These are phyloP conservation scores for Prinsepia uniflora DNA, from an alignment of 306 rosid species.

Conservation along the genomic window DNA sequence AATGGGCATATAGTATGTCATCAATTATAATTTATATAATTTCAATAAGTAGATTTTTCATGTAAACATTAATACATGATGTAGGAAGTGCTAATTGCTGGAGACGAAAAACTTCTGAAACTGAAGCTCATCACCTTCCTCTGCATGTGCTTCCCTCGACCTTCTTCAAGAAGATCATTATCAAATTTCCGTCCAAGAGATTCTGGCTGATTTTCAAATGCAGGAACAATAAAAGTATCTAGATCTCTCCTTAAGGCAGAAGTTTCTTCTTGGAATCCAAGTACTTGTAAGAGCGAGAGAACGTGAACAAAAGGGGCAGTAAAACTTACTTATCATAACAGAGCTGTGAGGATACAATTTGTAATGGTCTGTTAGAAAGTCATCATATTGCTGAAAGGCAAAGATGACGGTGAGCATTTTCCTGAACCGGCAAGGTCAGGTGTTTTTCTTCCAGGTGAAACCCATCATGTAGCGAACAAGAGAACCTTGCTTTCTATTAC, in stretches of 20 bases:
- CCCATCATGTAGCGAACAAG: conserved; percentile 31
- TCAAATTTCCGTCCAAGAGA: conserved; percentile 18
- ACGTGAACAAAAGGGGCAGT: conserved; percentile 75
- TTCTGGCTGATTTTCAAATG: conserved; percentile 21
- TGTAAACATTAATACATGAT: not conserved
- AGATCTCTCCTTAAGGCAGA: conserved; percentile 50
- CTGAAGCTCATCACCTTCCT: conserved; percentile 24
- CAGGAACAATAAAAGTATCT: conserved; percentile 29
- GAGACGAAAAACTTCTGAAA: conserved; percentile 10
- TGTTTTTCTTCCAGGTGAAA: conserved; percentile 19
- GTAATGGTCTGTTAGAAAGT: conserved; percentile 22
- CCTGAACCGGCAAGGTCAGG: conserved; percentile 19
- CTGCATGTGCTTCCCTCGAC: conserved; percentile 26
- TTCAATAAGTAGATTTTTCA: not conserved
- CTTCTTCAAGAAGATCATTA: conserved; percentile 30
- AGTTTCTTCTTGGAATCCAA: conserved; percentile 51
- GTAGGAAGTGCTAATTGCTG: conserved; percentile 22
- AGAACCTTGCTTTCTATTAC: conserved; percentile 26
- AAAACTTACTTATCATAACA: conserved; percentile 24
- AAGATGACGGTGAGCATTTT: conserved; percentile 16
- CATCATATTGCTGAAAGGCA: conserved; percentile 16
- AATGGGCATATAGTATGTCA: conserved; percentile 71
- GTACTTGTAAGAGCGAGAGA: conserved; percentile 46
- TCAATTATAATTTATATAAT: conserved; percentile 20
- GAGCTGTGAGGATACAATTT: conserved; percentile 19